Conservation (phyloP, 176 grass and related monocot species). For the Panicum miliaceum region DNA sequence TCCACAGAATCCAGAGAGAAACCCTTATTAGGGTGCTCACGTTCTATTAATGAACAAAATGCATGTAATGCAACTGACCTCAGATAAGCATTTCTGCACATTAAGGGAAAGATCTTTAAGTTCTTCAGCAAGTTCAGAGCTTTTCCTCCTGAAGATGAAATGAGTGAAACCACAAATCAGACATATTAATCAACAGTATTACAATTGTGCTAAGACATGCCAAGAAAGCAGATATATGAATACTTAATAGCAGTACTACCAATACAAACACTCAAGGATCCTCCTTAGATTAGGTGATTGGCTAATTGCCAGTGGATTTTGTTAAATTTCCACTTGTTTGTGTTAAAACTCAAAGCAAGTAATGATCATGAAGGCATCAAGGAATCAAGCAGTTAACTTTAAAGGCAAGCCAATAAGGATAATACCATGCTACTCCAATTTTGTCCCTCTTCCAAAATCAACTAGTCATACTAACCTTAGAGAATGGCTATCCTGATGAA, state of each 20-base stretch:
- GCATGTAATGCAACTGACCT: slow-evolving; percentile 34
- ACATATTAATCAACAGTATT: slow-evolving; percentile 18
- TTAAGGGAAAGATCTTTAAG: slow-evolving; percentile 50
- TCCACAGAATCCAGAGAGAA: neutral
- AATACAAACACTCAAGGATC: slow-evolving; percentile 13
- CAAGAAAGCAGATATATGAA: slow-evolving; percentile 2
- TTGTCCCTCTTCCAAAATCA: neutral
- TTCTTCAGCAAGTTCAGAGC: slow-evolving; percentile 46
- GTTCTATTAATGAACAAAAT: slow-evolving; percentile 16
- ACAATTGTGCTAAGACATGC: neutral
- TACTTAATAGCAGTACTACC: neutral
- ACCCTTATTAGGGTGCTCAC: neutral
- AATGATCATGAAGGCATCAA: slow-evolving; percentile 14
- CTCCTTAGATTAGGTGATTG: neutral
- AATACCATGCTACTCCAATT: neutral
- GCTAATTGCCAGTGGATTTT: slow-evolving; percentile 8
- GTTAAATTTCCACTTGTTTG: neutral
- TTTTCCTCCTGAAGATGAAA: slow-evolving; percentile 45
- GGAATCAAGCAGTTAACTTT: slow-evolving; percentile 6
- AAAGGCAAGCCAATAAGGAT: slow-evolving; percentile 10
- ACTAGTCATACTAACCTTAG: slow-evolving; percentile 40
- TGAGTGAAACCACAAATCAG: slow-evolving; percentile 20
- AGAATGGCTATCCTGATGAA: slow-evolving; percentile 51
- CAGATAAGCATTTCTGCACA: slow-evolving; percentile 43
- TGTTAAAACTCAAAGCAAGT: slow-evolving; percentile 6